Evolutionary conservation across 2,329 filamentous ascomycete species (phyloP).

Genomic region (Sclerotiophoma versabilis): DNA sequence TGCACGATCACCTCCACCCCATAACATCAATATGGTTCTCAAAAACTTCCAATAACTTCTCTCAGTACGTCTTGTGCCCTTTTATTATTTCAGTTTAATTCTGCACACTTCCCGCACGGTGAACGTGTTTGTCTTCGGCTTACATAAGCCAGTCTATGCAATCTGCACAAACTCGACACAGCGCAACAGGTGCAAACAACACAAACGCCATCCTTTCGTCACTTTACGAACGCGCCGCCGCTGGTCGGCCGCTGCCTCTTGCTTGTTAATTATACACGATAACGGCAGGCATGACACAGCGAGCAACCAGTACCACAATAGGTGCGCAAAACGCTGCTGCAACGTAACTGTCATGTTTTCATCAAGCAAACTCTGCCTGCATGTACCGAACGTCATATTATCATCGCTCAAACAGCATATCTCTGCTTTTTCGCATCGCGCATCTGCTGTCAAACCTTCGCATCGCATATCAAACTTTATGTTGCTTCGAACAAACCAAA

Average conservation of each 20-base stretch:
- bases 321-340: constrained; percentile 33
- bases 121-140: not conserved
- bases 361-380: constrained; percentile 16
- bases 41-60: not conserved
- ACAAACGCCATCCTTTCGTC: constrained; percentile 31
- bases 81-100: no score
- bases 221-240: constrained; percentile 18
- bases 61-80: no score
- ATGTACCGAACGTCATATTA: constrained; percentile 2
- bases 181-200: constrained; percentile 36
- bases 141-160: constrained; percentile 1
- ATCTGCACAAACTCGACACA: constrained; percentile 1
- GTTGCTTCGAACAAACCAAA: constrained; percentile 23
- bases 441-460: constrained; percentile 19
- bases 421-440: constrained; percentile 4
- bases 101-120: no score
- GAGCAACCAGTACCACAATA: constrained; percentile 32
- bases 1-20: not conserved
- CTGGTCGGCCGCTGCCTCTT: constrained; percentile 28
- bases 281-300: constrained; percentile 33
- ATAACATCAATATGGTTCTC: no score
- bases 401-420: constrained; percentile 5
- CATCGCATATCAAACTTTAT: constrained; percentile 13
- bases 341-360: not conserved
- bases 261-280: constrained; percentile 29